Evolutionary conservation across 192 early-diverging fungal species (phyloP).

Genomic region (Backusella morwellensis): DNA sequence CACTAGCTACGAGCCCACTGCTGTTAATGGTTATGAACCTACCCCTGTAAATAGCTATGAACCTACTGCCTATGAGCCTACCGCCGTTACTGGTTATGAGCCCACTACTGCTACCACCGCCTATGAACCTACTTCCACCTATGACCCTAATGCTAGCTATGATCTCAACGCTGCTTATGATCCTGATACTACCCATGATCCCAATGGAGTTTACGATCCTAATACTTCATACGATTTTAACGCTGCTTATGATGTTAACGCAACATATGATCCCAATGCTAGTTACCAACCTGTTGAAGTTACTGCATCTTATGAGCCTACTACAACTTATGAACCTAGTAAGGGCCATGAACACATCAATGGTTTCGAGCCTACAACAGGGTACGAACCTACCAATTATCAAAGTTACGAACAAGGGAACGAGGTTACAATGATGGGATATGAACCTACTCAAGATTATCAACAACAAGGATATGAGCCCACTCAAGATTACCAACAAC

Average conservation of each 20-base stretch:
- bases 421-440: background rate
- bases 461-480: background rate
- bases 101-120: background rate
- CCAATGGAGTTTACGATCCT: background rate
- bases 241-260: background rate
- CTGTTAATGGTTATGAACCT: background rate
- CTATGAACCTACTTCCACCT: background rate
- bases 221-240: background rate
- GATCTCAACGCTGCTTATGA: background rate
- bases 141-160: background rate
- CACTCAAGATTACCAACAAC: background rate
- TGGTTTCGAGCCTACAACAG: background rate
- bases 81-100: background rate
- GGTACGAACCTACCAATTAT: background rate
- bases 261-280: background rate
- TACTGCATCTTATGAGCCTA: background rate
- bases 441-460: background rate
- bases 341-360: background rate
- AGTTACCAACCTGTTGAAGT: background rate
- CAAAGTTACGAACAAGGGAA: background rate
- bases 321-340: background rate
- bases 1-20: background rate
- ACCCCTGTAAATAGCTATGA: background rate
- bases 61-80: background rate
- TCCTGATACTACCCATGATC: background rate